Percentiles rank a stretch among this genome's conserved stretches.
phyloP scores from a whole-genome alignment of 2,329 filamentous ascomycete genomes.

The Clonostachys rhizophaga region DNA sequence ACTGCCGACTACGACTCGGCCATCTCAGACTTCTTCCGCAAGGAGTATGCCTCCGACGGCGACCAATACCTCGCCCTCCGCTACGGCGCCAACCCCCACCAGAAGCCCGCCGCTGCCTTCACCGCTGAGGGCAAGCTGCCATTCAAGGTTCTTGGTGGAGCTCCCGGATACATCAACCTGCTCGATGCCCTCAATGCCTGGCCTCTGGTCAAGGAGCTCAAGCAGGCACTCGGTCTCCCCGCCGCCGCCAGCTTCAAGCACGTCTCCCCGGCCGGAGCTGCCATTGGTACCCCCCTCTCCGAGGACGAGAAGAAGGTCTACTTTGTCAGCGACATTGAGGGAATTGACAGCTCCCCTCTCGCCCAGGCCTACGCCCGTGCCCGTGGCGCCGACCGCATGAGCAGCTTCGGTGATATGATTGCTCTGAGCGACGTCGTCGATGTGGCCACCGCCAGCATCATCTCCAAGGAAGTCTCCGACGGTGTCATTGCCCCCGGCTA shows the following conservation, averaged over 20 bases:
- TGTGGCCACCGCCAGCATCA: slow-evolving; percentile 91
- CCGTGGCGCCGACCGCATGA: slow-evolving; percentile 95
- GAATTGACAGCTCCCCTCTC: slow-evolving; percentile 78
- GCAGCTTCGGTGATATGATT: slow-evolving; percentile 95
- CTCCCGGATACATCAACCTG: slow-evolving; percentile 96
- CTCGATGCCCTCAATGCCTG: slow-evolving; percentile 95
- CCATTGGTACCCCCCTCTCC: slow-evolving; percentile 83
- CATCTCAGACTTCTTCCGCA: slow-evolving; percentile 96
- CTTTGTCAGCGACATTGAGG: slow-evolving; percentile 94
- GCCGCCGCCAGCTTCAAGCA: slow-evolving; percentile 99
- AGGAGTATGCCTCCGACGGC: slow-evolving; percentile 87
- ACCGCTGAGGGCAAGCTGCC: slow-evolving; percentile 69
- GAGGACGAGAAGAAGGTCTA: slow-evolving; percentile 93
- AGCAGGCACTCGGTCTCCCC: slow-evolving; percentile 78
- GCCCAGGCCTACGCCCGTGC: slow-evolving; percentile 96
- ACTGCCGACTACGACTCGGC: slow-evolving; percentile 94
- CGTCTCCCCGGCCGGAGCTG: slow-evolving; percentile 92
- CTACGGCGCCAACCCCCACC: slow-evolving; percentile 96
- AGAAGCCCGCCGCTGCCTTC: slow-evolving; percentile 91
- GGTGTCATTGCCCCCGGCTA: slow-evolving; percentile 92
- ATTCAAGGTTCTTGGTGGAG: slow-evolving; percentile 89
- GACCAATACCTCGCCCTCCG: slow-evolving; percentile 79
- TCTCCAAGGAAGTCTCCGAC: slow-evolving; percentile 95
- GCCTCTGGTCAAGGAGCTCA: slow-evolving; percentile 95
- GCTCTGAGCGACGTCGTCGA: slow-evolving; percentile 90